Evolutionary conservation across 805 yeast genomes (phyloP), one percentile per base, ranked within the genome.

Genomic region (Sugiyamaella floridensis): DNA sequence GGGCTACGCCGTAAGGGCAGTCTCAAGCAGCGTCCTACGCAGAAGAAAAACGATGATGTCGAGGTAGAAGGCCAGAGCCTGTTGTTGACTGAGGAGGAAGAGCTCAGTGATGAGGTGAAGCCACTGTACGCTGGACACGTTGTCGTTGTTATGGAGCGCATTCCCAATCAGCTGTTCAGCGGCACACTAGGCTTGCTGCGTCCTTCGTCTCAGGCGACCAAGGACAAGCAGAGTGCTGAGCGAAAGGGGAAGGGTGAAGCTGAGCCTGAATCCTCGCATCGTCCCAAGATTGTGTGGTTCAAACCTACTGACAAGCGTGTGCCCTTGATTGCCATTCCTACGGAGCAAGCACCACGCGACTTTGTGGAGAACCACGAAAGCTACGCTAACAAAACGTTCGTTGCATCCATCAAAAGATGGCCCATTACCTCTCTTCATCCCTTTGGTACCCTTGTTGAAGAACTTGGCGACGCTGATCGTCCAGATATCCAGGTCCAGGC

Each of bases 401-500:
- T 93, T 56, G 97, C 98, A 0, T 86, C 96, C 1, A 92, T 93
- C 64, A 93, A 93, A 68, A 84, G 99, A 69, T 93, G 99, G 99
- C 99, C 99, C 64, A 93, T 93, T 69, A 93, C 99, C 9, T 92
- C 98, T 0, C 77, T 93, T 68, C 99, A 93, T 74, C 99, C 99
- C 4, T 93, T 93, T 66, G 99, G 99, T 62, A 89, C 96, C 29
- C 74, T 93, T 53, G 85, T 92, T 22, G 86, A 90, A 45, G 87
- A 86, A 60, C 74, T 93, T 56, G 99, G 99, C 20, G 77, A 81
- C 40, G 81, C 86, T 62, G 87, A 83, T 58, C 92, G 85, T 57
- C 78, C 82, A 2, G 73, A 77, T 19, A 87, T 92, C 43, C 96
- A 89, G 67, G 80, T 89, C 55, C 92, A 85, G 66, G 88, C 97